Conservation (phyloP, 371 early-diverging fungal genomes). For the Mucor lusitanicus region DNA sequence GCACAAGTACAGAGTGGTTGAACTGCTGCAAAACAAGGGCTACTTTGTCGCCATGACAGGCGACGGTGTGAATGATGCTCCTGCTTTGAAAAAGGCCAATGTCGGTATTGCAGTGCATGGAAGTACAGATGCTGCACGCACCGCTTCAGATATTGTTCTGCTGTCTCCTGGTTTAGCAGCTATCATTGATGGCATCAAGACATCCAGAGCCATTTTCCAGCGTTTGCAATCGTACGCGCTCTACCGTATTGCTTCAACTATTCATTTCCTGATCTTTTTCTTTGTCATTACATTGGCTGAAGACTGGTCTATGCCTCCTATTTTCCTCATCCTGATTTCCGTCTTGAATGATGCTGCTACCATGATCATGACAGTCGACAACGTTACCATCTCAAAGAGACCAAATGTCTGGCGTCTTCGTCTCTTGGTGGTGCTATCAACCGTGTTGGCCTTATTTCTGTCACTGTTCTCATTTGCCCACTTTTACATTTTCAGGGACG, state of each 20-base stretch:
- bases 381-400: conserved; percentile 75
- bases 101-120: conserved; percentile 77
- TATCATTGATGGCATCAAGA: conserved; percentile 84
- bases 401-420: conserved; percentile 92
- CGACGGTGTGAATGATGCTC: conserved; percentile 91
- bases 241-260: conserved; percentile 90
- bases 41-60: conserved; percentile 72
- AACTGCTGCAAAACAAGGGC: conserved; percentile 53
- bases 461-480: conserved; percentile 80
- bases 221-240: conserved; percentile 89
- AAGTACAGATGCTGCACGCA: conserved; percentile 91
- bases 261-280: conserved; percentile 92
- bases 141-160: conserved; percentile 93
- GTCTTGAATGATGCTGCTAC: conserved; percentile 91
- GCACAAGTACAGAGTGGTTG: conserved; percentile 67
- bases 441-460: conserved; percentile 71
- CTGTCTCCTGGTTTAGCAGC: conserved; percentile 87
- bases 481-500: conserved; percentile 74
- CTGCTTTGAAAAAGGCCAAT: conserved; percentile 69
- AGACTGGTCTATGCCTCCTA: conserved; percentile 82
- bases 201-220: conserved; percentile 89
- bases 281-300: conserved; percentile 82
- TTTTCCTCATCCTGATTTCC: conserved; percentile 84
- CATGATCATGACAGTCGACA: conserved; percentile 90
- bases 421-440: conserved; percentile 79